Conservation (phyloP, 2,329 filamentous ascomycete genomes). For the Fusarium oligoseptatum region DNA sequence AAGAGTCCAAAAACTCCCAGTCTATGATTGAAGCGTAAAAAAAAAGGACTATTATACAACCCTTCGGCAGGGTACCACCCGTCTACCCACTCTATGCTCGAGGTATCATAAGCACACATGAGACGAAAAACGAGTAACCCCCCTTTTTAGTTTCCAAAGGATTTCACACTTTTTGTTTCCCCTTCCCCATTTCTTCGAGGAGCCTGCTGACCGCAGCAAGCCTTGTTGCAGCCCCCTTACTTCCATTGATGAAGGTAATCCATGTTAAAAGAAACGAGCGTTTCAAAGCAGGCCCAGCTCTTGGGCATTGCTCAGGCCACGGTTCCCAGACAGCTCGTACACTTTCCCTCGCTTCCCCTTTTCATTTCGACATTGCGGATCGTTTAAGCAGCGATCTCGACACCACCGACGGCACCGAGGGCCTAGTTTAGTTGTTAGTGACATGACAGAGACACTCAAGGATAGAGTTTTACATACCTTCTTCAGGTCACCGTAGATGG, state of each 20-base stretch:
- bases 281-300: conserved; percentile 43
- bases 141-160: conserved; percentile 32
- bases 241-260: conserved; percentile 14
- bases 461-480: conserved; percentile 20
- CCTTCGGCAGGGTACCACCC: conserved; percentile 42
- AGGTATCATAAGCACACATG: conserved; percentile 44
- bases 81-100: conserved; percentile 43
- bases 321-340: conserved; percentile 25
- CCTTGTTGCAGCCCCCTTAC: conserved; percentile 30
- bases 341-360: conserved; percentile 20
- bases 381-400: conserved; percentile 69
- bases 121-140: conserved; percentile 40
- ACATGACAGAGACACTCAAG: not conserved
- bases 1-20: conserved; percentile 40
- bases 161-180: conserved; percentile 41
- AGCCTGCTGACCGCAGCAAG: conserved; percentile 31
- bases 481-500: conserved; percentile 80
- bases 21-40: conserved; percentile 46
- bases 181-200: conserved; percentile 16
- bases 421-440: conserved; percentile 71
- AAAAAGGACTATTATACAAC: conserved; percentile 48
- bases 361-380: conserved; percentile 1
- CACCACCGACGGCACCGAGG: conserved; percentile 79
- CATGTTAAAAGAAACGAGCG: conserved; percentile 24
- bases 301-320: conserved; percentile 38